phyloP scores from a whole-genome alignment of 108 stramenopile species.

The Nitzschia inconspicua region DNA sequence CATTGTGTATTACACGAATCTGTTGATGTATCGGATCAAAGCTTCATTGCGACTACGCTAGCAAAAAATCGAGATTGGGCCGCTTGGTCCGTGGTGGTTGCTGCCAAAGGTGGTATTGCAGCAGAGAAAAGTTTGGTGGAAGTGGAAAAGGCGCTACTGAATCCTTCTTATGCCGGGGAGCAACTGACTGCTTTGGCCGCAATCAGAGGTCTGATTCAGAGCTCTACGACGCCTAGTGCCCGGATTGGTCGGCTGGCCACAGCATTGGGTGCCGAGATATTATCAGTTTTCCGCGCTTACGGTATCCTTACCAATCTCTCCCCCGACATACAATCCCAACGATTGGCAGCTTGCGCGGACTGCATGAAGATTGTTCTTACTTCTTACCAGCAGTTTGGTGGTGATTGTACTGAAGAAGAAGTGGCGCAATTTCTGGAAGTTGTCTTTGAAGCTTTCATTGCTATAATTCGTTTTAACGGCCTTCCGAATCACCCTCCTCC shows the following conservation, averaged over 20 bases:
- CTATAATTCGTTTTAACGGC: conserved; percentile 71
- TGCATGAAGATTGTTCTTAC: conserved; percentile 66
- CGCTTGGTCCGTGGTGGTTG: conserved; percentile 51
- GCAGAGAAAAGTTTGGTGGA: conserved; percentile 48
- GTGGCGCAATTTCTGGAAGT: conserved; percentile 48
- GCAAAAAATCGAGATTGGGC: conserved; percentile 53
- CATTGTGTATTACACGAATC: conserved; percentile 38
- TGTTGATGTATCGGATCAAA: conserved; percentile 37
- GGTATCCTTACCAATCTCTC: conserved; percentile 26
- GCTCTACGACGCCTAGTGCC: conserved; percentile 21
- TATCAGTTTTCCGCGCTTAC: conserved; percentile 57
- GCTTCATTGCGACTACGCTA: conserved; percentile 29
- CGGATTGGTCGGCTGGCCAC: conserved; percentile 36
- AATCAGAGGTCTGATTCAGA: conserved; percentile 37
- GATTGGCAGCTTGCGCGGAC: conserved; percentile 53
- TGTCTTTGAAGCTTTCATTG: conserved; percentile 53
- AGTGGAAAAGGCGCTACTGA: conserved; percentile 20
- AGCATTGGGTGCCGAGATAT: conserved; percentile 44
- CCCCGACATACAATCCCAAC: conserved; percentile 14
- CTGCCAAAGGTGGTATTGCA: conserved; percentile 47
- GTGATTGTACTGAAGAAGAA: conserved; percentile 23
- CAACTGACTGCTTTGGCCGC: conserved; percentile 45
- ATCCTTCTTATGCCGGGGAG: conserved; percentile 8
- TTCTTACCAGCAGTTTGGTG: conserved; percentile 60
- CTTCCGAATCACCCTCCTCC: conserved; percentile 70